A percentile compares a stretch with the other conserved stretches of the same genome.
phyloP scores from a whole-genome alignment of 2,329 filamentous ascomycete species.

The Diplodia scrobiculata region DNA sequence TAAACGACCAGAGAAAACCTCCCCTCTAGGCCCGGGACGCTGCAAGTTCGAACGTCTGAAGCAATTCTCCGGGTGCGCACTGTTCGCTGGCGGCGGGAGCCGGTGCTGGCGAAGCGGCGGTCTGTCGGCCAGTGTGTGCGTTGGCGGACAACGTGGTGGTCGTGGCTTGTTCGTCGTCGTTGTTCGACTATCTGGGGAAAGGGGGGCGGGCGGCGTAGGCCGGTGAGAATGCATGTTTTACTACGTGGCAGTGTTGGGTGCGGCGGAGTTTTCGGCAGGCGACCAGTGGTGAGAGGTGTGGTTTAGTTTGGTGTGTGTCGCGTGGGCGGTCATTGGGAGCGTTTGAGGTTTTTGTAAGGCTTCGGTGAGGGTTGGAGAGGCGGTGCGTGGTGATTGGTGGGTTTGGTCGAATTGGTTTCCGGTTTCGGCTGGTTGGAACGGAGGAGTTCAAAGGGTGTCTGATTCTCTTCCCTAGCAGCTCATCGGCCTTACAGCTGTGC shows the following conservation, averaged over 20 bases:
- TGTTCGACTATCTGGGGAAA: too few relatives aligned
- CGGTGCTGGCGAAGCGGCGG: not conserved
- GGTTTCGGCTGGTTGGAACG: not conserved
- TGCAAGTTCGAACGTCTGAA: constrained; percentile 17
- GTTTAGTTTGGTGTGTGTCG: not conserved
- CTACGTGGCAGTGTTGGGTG: not conserved
- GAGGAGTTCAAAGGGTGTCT: not conserved
- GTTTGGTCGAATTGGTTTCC: not conserved
- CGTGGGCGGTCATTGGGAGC: not conserved
- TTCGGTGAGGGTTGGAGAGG: not conserved
- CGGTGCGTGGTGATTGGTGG: not conserved
- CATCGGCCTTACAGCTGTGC: not conserved
- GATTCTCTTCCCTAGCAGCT: not conserved
- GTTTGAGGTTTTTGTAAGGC: not conserved
- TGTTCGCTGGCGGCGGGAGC: not conserved
- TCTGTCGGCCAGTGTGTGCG: not conserved
- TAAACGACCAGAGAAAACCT: too few relatives aligned
- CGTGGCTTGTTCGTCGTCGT: too few relatives aligned
- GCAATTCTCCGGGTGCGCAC: constrained; percentile 16
- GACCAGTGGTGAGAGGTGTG: not conserved
- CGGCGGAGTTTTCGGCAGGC: not conserved
- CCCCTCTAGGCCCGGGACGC: too few relatives aligned
- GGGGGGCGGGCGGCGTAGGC: too few relatives aligned
- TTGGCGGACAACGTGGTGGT: not conserved
- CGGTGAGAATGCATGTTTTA: not conserved